Evolutionary conservation across 192 early-diverging fungal species (phyloP).

Genomic region (Backusella australiensis): DNA sequence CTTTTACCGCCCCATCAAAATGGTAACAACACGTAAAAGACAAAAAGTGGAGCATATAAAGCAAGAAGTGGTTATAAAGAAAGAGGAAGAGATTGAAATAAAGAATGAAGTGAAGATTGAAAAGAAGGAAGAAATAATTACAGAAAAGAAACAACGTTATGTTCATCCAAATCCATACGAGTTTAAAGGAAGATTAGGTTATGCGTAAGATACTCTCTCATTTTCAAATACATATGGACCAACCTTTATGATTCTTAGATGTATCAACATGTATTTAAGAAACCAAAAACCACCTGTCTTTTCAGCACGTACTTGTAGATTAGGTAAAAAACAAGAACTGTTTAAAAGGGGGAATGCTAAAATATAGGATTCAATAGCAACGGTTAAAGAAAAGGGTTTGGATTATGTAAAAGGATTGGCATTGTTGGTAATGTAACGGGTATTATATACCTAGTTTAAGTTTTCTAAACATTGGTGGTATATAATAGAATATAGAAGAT

Average conservation of each 20-base stretch:
- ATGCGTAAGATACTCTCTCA: slow-evolving; percentile 26
- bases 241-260: slow-evolving; percentile 9
- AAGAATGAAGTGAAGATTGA: background rate
- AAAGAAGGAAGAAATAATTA: background rate
- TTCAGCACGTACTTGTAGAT: slow-evolving; percentile 43
- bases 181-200: slow-evolving; percentile 41
- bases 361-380: slow-evolving; percentile 23
- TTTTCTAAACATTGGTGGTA: no score
- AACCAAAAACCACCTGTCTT: slow-evolving; percentile 47
- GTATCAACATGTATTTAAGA: slow-evolving; percentile 47
- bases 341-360: background rate
- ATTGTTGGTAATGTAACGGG: slow-evolving; percentile 15
- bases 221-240: background rate
- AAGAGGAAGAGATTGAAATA: background rate
- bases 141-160: background rate
- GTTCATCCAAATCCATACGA: slow-evolving; percentile 10
- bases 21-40: background rate
- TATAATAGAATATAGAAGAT: slow-evolving; percentile 33
- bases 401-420: slow-evolving; percentile 39
- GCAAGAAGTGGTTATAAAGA: background rate
- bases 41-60: background rate
- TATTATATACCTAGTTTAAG: background rate
- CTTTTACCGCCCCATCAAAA: background rate
- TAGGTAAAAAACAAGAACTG: slow-evolving; percentile 15
- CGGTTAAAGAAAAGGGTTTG: slow-evolving; percentile 35